These are phyloP conservation scores for Gastroboletus turbinatus DNA, from an alignment of 1,284 basidiomycete genomes.

Conservation along the genomic window DNA sequence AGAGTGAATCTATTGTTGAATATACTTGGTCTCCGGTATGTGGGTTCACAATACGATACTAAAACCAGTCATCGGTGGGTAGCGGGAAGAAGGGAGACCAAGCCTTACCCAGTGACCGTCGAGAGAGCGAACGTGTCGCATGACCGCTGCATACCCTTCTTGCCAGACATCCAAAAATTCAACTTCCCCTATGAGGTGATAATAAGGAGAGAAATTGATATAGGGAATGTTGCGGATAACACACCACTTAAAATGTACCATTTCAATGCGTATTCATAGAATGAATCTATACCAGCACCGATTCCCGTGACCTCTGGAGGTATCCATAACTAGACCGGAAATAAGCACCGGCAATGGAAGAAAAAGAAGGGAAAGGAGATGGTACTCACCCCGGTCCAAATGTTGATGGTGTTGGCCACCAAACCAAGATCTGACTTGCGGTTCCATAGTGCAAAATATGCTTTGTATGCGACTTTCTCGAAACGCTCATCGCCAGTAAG, in stretches of 20 bases:
- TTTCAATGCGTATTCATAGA: conserved; percentile 89
- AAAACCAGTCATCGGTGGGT: conserved; percentile 2
- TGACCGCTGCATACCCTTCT: conserved; percentile 84
- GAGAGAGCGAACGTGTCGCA: conserved; percentile 76
- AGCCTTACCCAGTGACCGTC: conserved; percentile 84
- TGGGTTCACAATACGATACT: conserved; percentile 84
- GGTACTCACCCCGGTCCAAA: conserved; percentile 66
- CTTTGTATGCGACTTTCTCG: conserved; percentile 80
- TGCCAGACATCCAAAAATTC: conserved; percentile 92
- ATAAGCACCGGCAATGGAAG: conserved; percentile 3
- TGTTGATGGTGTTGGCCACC: conserved; percentile 87
- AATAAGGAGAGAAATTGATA: conserved; percentile 5
- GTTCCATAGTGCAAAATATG: conserved; percentile 93
- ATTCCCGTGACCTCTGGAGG: conserved; percentile 76
- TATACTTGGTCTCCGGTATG: conserved; percentile 71
- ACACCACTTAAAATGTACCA: conserved; percentile 88
- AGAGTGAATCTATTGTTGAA: conserved; percentile 77
- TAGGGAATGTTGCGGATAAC: conserved; percentile 23
- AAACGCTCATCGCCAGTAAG: conserved; percentile 85
- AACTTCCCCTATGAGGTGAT: conserved; percentile 62
- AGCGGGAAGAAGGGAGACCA: background rate
- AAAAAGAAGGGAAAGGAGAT: background rate
- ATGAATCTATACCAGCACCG: conserved; percentile 92
- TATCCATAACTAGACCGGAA: conserved; percentile 55
- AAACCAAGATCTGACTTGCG: conserved; percentile 78